These are phyloP conservation scores for Chytriomyces confervae DNA, from an alignment of 192 early-diverging fungal species.

Conservation along the genomic window DNA sequence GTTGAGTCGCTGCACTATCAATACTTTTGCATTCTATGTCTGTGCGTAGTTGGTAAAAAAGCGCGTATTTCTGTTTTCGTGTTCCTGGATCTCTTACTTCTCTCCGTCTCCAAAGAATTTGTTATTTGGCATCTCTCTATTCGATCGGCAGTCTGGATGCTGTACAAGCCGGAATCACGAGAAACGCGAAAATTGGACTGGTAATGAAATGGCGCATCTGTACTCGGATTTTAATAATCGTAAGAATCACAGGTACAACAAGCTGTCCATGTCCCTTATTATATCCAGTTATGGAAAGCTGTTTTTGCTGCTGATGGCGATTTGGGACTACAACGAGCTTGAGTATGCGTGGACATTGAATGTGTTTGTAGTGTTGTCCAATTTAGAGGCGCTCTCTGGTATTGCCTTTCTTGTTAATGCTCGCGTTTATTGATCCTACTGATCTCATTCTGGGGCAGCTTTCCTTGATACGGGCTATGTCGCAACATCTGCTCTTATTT, in stretches of 20 bases:
- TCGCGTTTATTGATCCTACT: background rate
- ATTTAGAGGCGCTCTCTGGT: conserved; percentile 34
- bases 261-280: conserved; percentile 68
- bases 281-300: conserved; percentile 88
- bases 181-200: background rate
- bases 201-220: background rate
- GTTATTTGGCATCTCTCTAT: conserved; percentile 63
- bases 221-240: background rate
- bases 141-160: conserved; percentile 53
- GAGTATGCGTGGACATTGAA: conserved; percentile 84
- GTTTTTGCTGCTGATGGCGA: conserved; percentile 84
- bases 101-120: conserved; percentile 54
- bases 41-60: conserved; percentile 67
- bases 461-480: conserved; percentile 1
- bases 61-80: conserved; percentile 8
- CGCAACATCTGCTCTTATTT: background rate
- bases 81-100: background rate
- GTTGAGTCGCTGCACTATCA: conserved; percentile 62
- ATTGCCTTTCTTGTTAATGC: background rate
- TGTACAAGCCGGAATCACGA: background rate
- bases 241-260: conserved; percentile 56
- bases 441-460: background rate
- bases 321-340: conserved; percentile 87
- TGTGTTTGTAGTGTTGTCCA: conserved; percentile 34
- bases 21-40: conserved; percentile 68